Conservation (phyloP, 1,284 basidiomycete genomes). For the Boletus austroedulis region DNA sequence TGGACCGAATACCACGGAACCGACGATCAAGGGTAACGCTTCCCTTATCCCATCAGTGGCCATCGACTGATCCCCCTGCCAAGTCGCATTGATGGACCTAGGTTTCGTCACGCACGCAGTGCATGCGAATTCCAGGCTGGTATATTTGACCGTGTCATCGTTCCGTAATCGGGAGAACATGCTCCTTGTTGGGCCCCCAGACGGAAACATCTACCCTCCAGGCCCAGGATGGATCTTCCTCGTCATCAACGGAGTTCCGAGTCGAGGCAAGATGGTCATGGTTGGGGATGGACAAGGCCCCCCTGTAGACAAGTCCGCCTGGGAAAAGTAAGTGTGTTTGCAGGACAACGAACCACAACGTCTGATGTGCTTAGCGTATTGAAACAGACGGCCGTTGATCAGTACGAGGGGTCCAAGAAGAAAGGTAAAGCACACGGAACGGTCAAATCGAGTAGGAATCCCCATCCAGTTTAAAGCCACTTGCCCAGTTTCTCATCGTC, state of each 20-base stretch:
- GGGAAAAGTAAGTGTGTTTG: slow-evolving; percentile 49
- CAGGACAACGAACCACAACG: slow-evolving; percentile 18
- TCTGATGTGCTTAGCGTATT: slow-evolving; percentile 36
- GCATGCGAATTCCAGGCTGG: slow-evolving; percentile 74
- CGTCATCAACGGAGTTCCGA: slow-evolving; percentile 68
- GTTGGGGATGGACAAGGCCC: slow-evolving; percentile 66
- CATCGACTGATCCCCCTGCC: slow-evolving; percentile 7
- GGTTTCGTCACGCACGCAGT: slow-evolving; percentile 78
- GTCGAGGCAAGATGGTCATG: slow-evolving; percentile 62
- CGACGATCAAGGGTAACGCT: slow-evolving; percentile 38
- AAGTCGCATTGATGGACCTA: slow-evolving; percentile 76
- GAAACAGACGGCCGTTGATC: slow-evolving; percentile 48
- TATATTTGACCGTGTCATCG: slow-evolving; percentile 51
- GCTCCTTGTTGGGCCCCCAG: slow-evolving; percentile 56
- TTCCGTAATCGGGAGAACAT: slow-evolving; percentile 41
- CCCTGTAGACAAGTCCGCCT: slow-evolving; percentile 51
- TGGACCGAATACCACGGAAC: slow-evolving; percentile 11
- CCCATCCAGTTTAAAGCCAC: background rate
- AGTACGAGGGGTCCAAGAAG: slow-evolving; percentile 46
- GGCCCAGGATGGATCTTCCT: slow-evolving; percentile 80
- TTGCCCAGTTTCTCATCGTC: background rate
- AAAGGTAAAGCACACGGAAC: slow-evolving; percentile 25
- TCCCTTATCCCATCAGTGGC: background rate
- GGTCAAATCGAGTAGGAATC: background rate
- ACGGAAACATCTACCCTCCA: slow-evolving; percentile 67